These are phyloP conservation scores for Tuber calosporum DNA, from an alignment of 495 filamentous ascomycete genomes.

Conservation along the genomic window DNA sequence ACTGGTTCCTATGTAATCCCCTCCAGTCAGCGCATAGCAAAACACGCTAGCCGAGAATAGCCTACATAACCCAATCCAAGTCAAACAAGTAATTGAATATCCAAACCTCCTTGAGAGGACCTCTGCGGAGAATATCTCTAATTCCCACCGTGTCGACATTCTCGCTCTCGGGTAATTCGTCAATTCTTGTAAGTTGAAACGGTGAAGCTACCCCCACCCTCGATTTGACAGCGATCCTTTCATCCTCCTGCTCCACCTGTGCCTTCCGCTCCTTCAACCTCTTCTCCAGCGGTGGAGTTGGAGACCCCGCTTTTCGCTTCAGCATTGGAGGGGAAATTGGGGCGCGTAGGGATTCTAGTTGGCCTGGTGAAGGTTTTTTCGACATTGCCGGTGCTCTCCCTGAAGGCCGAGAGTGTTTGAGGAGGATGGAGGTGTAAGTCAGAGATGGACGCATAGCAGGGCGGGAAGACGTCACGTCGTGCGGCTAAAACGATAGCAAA, in stretches of 20 bases:
- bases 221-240: not conserved
- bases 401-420: not conserved
- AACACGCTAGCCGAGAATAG: slow-evolving; percentile 29
- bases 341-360: not conserved
- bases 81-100: slow-evolving; percentile 84
- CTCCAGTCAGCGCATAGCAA: slow-evolving; percentile 38
- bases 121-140: slow-evolving; percentile 68
- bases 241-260: not conserved
- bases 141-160: slow-evolving; percentile 66
- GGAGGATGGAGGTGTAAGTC: not conserved
- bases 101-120: slow-evolving; percentile 74
- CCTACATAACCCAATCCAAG: slow-evolving; percentile 62
- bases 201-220: slow-evolving; percentile 50
- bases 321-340: not conserved
- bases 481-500: not conserved
- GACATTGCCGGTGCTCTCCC: not conserved
- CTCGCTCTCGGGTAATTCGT: slow-evolving; percentile 52
- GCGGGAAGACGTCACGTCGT: not conserved
- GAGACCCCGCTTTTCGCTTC: slow-evolving; percentile 2
- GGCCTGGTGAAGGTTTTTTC: not conserved
- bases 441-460: not conserved
- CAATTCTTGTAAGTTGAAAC: slow-evolving; percentile 65
- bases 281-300: not conserved
- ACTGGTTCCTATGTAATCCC: slow-evolving; percentile 39
- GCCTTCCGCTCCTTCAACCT: not conserved